A percentile compares a stretch with the other conserved stretches of the same genome.
Evolutionary conservation across 352 stramenopile genomes (phyloP).

Genomic region (Phytopythium cucurbitacearum): DNA sequence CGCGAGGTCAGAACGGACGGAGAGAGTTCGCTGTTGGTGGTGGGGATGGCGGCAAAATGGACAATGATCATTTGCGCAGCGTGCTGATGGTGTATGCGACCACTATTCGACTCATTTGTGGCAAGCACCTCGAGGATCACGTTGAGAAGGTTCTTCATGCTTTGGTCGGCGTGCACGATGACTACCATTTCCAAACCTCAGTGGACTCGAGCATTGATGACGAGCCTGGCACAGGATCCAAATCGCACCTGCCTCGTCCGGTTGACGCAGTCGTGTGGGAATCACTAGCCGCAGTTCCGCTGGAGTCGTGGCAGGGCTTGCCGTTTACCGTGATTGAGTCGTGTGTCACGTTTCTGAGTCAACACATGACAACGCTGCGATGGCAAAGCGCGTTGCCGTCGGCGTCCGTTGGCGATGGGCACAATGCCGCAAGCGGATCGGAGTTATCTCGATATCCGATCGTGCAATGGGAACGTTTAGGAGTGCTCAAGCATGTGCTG

Average conservation of each 20-base stretch:
- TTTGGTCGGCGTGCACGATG: conserved; percentile 73
- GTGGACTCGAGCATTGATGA: conserved; percentile 10
- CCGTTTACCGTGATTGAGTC: conserved; percentile 35
- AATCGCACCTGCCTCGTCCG: conserved; percentile 36
- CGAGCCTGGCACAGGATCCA: conserved; percentile 2
- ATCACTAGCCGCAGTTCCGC: conserved; percentile 42
- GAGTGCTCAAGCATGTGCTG: conserved; percentile 71
- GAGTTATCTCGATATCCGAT: conserved; percentile 34
- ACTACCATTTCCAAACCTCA: conserved; percentile 65
- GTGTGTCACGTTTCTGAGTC: conserved; percentile 51
- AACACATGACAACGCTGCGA: conserved; percentile 56
- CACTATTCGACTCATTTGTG: conserved; percentile 64
- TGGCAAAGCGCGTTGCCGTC: conserved; percentile 41
- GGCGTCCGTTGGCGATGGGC: neutral
- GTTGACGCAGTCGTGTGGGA: conserved; percentile 72
- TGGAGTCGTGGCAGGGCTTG: conserved; percentile 40
- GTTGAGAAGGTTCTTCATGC: conserved; percentile 78
- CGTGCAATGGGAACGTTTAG: conserved; percentile 64
- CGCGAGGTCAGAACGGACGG: too few species aligned
- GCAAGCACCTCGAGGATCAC: conserved; percentile 66
- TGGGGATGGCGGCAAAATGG: conserved; percentile 7
- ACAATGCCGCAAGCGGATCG: neutral
- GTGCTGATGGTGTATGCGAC: conserved; percentile 73
- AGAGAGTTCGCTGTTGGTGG: too few species aligned
- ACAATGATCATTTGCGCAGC: conserved; percentile 28